Base-by-base conservation (phyloP, 2,329 filamentous ascomycete genomes). In the Colletotrichum somersetense region DNA sequence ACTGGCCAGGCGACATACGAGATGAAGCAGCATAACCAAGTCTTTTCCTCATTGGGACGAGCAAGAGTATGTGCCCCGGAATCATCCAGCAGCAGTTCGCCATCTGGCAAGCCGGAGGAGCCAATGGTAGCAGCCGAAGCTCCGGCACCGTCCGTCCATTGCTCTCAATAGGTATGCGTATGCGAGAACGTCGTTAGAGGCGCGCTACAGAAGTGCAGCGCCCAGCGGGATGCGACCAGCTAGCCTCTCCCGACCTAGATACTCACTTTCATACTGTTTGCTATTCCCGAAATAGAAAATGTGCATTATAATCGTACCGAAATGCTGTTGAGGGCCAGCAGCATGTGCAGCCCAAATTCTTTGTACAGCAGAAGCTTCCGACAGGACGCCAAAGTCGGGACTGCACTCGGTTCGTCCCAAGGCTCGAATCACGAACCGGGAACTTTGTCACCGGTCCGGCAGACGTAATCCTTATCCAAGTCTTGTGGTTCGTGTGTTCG, bases 41-140 rank as follows among this genome's bases (percentile, higher is more conserved):
- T 62, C 57, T 35, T 50, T 23, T 44, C 61, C 61, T 71, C 53
- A 67, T 73, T 66, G 67, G 62, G 67, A 71, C 62, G 58, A 50
- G 46, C 65, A 50, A 38, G 46, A 62, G 23, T 67, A 62, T 71
- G 62, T 63, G 57, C 62, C 62, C 61, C n/a, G 72, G 74, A 77
- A 75, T 79, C 78, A 76, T 81, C 84, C 84, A 86, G 81, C 81
- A 80, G 83, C 77, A 79, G 78, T 74, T 75, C 81, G 84, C 83
- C 85, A 86, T 83, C 83, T 86, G 83, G 83, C 84, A 81, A 72
- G 77, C 77, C n/a, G 30, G 50, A 33, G 59, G 52, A 56, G 57
- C 77, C 77, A 81, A 82, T 84, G 78, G 79, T 80, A 77, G 81
- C 76, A 74, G 73, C 67, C 72, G 75, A 72, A 73, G 72, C 71